Conservation (phyloP, 2,329 filamentous ascomycete genomes). For the Hymenoscyphus linearis region DNA sequence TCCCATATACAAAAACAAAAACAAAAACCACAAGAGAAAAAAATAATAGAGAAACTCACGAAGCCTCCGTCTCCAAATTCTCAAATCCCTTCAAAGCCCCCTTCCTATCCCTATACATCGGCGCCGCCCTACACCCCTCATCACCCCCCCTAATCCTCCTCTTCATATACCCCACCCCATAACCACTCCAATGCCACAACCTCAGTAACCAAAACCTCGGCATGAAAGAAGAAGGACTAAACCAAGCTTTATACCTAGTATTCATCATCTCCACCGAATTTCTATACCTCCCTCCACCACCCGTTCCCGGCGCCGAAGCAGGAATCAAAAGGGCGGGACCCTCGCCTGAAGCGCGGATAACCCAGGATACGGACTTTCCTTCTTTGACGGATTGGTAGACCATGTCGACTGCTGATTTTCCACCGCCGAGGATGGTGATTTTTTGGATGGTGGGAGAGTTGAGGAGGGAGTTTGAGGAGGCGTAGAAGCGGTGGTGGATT, state of each 20-base stretch:
- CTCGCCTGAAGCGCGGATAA: conserved; percentile 7
- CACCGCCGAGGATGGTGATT: conserved; percentile 32
- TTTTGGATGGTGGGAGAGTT: conserved; percentile 14
- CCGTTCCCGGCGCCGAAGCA: background rate
- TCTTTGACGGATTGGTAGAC: conserved; percentile 33
- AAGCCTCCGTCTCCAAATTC: too few relatives aligned
- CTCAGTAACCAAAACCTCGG: background rate
- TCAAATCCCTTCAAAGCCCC: background rate
- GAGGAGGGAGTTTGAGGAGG: too few relatives aligned
- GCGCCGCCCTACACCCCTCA: background rate
- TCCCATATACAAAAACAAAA: too few relatives aligned
- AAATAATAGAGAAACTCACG: too few relatives aligned
- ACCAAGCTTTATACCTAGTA: background rate
- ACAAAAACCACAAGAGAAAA: conserved; percentile 4
- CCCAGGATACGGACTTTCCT: conserved; percentile 33
- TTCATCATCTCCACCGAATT: background rate
- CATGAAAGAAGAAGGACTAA: background rate
- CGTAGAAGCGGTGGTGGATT: conserved; percentile 33
- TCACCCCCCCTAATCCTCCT: background rate
- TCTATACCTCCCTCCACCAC: background rate
- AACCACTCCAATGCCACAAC: background rate
- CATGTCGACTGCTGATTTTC: conserved; percentile 36
- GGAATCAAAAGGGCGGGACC: background rate
- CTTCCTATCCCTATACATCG: background rate
- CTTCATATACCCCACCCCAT: background rate